phyloP scores from a whole-genome alignment of 352 stramenopile genomes.

The Phytophthora agathidicida region DNA sequence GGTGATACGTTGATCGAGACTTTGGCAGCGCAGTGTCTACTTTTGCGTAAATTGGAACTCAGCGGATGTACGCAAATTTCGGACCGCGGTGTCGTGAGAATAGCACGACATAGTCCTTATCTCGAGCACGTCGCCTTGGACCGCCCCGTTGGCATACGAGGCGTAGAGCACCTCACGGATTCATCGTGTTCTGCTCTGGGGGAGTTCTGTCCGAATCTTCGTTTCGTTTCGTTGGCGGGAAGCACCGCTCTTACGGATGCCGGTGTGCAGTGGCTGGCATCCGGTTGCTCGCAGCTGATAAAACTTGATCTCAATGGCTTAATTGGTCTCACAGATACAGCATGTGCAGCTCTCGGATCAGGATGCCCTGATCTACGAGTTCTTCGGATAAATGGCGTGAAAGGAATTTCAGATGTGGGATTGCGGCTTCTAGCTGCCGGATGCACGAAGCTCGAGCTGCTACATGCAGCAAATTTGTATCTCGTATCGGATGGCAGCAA shows the following conservation, averaged over 20 bases:
- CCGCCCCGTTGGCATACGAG: constrained; percentile 42
- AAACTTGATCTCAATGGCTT: constrained; percentile 84
- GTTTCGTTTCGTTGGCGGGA: constrained; percentile 75
- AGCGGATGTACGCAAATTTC: constrained; percentile 81
- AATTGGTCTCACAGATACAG: constrained; percentile 86
- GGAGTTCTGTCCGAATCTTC: constrained; percentile 57
- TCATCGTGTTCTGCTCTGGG: constrained; percentile 84
- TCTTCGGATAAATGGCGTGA: constrained; percentile 66
- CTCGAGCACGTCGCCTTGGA: constrained; percentile 80
- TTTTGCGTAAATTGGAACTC: constrained; percentile 74
- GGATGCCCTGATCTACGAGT: constrained; percentile 40
- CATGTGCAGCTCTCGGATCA: constrained; percentile 54
- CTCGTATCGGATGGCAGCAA: constrained; percentile 93
- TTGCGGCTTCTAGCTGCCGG: constrained; percentile 85
- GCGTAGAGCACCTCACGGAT: constrained; percentile 88
- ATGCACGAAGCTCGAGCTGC: constrained; percentile 75
- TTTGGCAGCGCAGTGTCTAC: constrained; percentile 70
- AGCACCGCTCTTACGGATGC: constrained; percentile 92
- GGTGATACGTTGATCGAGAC: constrained; percentile 87
- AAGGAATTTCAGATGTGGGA: constrained; percentile 83
- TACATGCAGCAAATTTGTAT: constrained; percentile 86
- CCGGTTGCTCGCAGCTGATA: constrained; percentile 76
- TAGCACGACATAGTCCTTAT: constrained; percentile 74
- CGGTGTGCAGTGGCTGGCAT: constrained; percentile 88
- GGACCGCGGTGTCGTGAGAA: constrained; percentile 83